These are phyloP conservation scores for Penicillium crustosum DNA, from an alignment of 2,329 filamentous ascomycete species.

Conservation along the genomic window DNA sequence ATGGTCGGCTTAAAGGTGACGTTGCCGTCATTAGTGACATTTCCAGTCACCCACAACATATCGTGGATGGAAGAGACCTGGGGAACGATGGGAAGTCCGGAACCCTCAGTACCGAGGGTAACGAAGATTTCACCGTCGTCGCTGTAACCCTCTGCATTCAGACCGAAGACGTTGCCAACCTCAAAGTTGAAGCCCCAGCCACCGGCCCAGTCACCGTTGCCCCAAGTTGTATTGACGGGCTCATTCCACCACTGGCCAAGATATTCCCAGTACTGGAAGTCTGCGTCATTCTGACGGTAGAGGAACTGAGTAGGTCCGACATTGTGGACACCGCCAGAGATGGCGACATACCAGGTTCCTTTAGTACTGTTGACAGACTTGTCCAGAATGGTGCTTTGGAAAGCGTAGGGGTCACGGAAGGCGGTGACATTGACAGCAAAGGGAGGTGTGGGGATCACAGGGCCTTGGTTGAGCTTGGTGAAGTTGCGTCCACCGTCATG, in stretches of 20 bases:
- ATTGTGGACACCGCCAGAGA: conserved; percentile 20
- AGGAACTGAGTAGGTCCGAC: conserved; percentile 18
- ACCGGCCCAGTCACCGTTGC: conserved; percentile 21
- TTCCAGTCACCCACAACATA: conserved; percentile 21
- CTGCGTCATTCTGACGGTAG: conserved; percentile 18
- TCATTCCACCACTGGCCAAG: conserved; percentile 24
- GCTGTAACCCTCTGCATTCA: conserved; percentile 19
- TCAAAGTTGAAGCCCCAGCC: conserved; percentile 25
- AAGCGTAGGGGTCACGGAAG: conserved; percentile 23
- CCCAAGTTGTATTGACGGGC: conserved; percentile 21
- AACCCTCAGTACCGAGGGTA: conserved; percentile 21
- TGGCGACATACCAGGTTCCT: conserved; percentile 22
- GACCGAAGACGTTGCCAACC: conserved; percentile 15
- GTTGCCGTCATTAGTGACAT: conserved; percentile 5
- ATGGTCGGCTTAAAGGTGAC: conserved; percentile 19
- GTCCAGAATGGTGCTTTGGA: conserved; percentile 18
- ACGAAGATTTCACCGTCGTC: conserved; percentile 16
- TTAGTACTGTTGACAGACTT: conserved; percentile 1
- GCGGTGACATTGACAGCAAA: conserved; percentile 19
- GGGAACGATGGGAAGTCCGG: conserved; percentile 7
- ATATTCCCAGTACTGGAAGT: conserved; percentile 23
- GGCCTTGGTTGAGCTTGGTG: conserved; percentile 49
- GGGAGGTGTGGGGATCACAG: conserved; percentile 40
- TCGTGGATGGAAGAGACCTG: conserved; percentile 19
- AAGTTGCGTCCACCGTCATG: conserved; percentile 50